Evolutionary conservation across 177 flowering plant species (phyloP).

Genomic region (Tripterygium wilfordii): DNA sequence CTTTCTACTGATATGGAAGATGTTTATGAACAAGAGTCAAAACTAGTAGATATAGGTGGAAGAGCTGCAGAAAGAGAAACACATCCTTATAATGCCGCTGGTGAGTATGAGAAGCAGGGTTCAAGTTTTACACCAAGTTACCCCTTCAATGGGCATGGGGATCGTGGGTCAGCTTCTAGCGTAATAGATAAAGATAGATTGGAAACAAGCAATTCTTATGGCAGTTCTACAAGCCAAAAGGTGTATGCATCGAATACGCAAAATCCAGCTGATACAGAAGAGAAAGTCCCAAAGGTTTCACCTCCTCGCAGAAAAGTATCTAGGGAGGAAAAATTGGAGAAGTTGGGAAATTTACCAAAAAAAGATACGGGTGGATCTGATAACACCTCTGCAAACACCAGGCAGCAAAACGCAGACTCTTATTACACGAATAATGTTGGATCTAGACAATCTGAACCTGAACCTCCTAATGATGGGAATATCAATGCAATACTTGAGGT

Average conservation of each 20-base stretch:
- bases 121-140: constrained; percentile 31
- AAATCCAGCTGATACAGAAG: constrained; percentile 46
- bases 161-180: constrained; percentile 33
- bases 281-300: constrained; percentile 72
- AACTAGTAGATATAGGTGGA: constrained; percentile 37
- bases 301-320: constrained; percentile 76
- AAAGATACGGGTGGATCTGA: too few relatives aligned
- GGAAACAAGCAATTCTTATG: constrained; percentile 34
- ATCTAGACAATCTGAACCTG: constrained; percentile 45
- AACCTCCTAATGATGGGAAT: constrained; percentile 53
- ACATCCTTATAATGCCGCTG: constrained; percentile 26
- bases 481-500: constrained; percentile 90
- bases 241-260: constrained; percentile 23
- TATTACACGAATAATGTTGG: constrained; percentile 25
- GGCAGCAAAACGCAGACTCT: constrained; percentile 38
- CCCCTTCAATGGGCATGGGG: constrained; percentile 37
- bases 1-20: constrained; percentile 35
- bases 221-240: constrained; percentile 23
- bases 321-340: constrained; percentile 70
- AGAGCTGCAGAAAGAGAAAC: constrained; percentile 47
- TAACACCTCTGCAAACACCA: constrained; percentile 28
- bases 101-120: constrained; percentile 42
- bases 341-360: constrained; percentile 41
- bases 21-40: constrained; percentile 43
- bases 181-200: constrained; percentile 44